Conservation (phyloP, 768 basidiomycete genomes). For the Tylopilus vinaceipallidus region DNA sequence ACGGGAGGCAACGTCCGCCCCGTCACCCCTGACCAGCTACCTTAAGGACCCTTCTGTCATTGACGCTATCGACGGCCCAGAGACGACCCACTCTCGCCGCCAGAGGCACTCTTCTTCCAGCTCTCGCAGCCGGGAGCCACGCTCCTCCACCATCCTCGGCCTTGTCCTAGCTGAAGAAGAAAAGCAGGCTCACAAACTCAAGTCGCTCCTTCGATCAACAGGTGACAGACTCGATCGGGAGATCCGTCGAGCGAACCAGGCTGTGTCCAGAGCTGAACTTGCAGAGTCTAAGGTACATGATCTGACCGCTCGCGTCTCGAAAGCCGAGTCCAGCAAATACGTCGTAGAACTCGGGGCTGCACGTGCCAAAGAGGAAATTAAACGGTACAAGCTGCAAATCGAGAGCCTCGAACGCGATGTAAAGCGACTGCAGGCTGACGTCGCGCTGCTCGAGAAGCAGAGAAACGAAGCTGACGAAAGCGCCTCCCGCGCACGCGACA, state of each 20-base stretch:
- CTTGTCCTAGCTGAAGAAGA: constrained; percentile 54
- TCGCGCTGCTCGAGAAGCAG: constrained; percentile 35
- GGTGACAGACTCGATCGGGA: constrained; percentile 57
- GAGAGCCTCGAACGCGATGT: constrained; percentile 47
- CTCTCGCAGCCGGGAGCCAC: constrained; percentile 39
- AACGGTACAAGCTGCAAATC: constrained; percentile 45
- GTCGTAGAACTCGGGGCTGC: constrained; percentile 38
- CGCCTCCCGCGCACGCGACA: constrained; percentile 42
- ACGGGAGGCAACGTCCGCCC: constrained; percentile 44
- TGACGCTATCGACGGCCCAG: constrained; percentile 32
- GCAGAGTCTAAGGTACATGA: constrained; percentile 51
- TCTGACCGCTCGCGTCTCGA: constrained; percentile 34
- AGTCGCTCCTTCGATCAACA: constrained; percentile 48
- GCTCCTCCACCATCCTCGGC: constrained; percentile 39
- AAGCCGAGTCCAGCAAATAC: constrained; percentile 42
- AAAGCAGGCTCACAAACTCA: constrained; percentile 53
- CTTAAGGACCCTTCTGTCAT: constrained; percentile 44
- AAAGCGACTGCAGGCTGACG: constrained; percentile 32
- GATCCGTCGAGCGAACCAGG: constrained; percentile 51
- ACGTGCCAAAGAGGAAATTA: constrained; percentile 45
- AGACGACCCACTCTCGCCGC: constrained; percentile 31
- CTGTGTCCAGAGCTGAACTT: constrained; percentile 47
- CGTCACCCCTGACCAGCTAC: constrained; percentile 43
- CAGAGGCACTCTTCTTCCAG: constrained; percentile 34
- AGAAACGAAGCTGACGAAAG: constrained; percentile 43